A percentile compares a stretch with the other conserved stretches of the same genome.
Evolutionary conservation across 2,329 filamentous ascomycete species (phyloP).

Genomic region (Cytospora paraplurivora): DNA sequence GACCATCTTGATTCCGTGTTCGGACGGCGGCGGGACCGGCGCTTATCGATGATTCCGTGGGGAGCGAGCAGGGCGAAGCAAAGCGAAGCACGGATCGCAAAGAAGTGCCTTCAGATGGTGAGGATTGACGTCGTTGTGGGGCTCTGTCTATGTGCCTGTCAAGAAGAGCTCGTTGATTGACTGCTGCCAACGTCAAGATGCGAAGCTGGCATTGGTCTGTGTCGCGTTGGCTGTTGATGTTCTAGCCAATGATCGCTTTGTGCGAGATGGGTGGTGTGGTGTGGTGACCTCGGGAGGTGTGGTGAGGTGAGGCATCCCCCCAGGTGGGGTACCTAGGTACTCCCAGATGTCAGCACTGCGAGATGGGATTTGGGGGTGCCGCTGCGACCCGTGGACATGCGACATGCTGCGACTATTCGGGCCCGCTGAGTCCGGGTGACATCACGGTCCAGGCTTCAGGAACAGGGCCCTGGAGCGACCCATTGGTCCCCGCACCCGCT

Average conservation of each 20-base stretch:
- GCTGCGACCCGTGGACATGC: too few relatives aligned
- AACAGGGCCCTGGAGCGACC: not conserved
- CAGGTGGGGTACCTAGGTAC: not conserved
- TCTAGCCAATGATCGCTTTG: not conserved
- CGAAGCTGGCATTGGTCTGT: constrained; percentile 15
- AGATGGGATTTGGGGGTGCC: too few relatives aligned
- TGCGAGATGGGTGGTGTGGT: not conserved
- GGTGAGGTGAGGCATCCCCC: too few relatives aligned
- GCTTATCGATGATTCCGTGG: constrained; percentile 4
- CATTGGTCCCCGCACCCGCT: not conserved
- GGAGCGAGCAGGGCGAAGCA: not conserved
- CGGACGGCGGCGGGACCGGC: constrained; percentile 4
- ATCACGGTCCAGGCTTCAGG: too few relatives aligned
- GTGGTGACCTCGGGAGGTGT: too few relatives aligned
- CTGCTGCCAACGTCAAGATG: not conserved
- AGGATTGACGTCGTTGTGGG: constrained; percentile 1
- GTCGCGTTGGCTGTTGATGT: not conserved
- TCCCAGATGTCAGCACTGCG: too few relatives aligned
- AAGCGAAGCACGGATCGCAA: constrained; percentile 1
- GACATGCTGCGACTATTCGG: not conserved
- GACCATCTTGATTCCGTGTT: constrained; percentile 48
- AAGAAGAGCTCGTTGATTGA: constrained; percentile 7
- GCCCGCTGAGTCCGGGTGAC: too few relatives aligned
- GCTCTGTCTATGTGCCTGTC: not conserved
- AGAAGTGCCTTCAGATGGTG: not conserved